Base-by-base conservation (phyloP, 2,329 filamentous ascomycete genomes). In the Amphichorda felina region DNA sequence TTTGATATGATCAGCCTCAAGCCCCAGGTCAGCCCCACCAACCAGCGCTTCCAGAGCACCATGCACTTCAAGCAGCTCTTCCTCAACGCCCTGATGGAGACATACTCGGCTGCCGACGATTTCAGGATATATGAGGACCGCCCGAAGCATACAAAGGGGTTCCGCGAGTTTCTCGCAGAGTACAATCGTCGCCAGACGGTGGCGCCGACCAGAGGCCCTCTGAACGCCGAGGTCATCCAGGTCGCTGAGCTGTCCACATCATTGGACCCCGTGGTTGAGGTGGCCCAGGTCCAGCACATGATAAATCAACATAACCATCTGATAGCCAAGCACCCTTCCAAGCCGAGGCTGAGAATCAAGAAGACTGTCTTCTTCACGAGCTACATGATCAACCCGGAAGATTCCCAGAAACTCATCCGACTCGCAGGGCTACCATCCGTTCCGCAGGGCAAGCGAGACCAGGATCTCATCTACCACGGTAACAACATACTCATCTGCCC, bases 41-140 rank as follows among this genome's bases (percentile, higher is more conserved):
- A 81, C 45, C 78, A 94, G 57, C 72, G 69, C 15, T 93, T 96
- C 53, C 55, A 63, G 35, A 85, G 69, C 49, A 98, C 91, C 3
- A 91, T 95, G 79, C 63, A 75, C 18, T 98, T 94, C 69, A 98
- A 98, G 63, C 83, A 94, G 53, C 66, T 75, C 27, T 85, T 95
- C 48, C 72, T 98, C 19, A 71, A 75, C 42, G 73, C 82, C 17
- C 63, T 96, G 36, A 74, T 95, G 61, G 79, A 86, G 58, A 96
- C 89, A 19, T 96, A 96, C 60, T 74, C 69, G 41, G 57, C 76
- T 29, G 86, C 89, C 4, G 72, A 80, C n/a, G 87, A 94, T 49
- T 80, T 96, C 37, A 75, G 80, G 57, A 68, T 82, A 33, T 82
- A 82, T 52, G 78, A 82, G 49, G 78, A 82, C 47, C 64, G 78